These are phyloP conservation scores for Trichosporon sp. DNA, from an alignment of 1,284 basidiomycete genomes.

Conservation along the genomic window DNA sequence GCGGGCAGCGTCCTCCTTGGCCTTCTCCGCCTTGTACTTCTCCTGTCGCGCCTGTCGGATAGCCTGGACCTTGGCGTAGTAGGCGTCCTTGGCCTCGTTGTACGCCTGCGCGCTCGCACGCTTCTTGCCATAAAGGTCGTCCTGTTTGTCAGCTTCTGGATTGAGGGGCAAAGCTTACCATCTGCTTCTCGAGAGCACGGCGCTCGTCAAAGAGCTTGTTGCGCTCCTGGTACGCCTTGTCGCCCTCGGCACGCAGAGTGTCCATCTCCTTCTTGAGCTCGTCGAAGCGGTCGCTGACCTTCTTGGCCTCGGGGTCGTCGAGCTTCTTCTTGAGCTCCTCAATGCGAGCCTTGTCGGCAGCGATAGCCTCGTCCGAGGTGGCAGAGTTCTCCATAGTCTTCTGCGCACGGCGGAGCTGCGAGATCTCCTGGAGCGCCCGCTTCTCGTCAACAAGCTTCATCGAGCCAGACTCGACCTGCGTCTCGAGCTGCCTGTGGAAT, in stretches of 20 bases:
- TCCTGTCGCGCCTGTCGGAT: slow-evolving; percentile 73
- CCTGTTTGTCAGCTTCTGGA: slow-evolving; percentile 41
- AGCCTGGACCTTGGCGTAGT: slow-evolving; percentile 73
- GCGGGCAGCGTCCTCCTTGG: slow-evolving; percentile 74
- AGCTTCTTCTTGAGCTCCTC: slow-evolving; percentile 80
- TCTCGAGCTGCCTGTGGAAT: slow-evolving; percentile 55
- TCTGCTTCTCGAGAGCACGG: slow-evolving; percentile 62
- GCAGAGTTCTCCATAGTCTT: slow-evolving; percentile 74
- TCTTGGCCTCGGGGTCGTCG: slow-evolving; percentile 86
- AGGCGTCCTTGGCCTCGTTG: slow-evolving; percentile 74
- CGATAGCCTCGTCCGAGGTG: slow-evolving; percentile 76
- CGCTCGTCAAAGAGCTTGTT: slow-evolving; percentile 85
- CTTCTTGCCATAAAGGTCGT: slow-evolving; percentile 69
- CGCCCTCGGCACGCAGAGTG: slow-evolving; percentile 74
- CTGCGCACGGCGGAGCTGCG: slow-evolving; percentile 62
- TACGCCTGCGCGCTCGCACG: slow-evolving; percentile 65
- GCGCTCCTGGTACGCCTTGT: slow-evolving; percentile 76
- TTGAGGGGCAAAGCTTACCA: slow-evolving; percentile 42
- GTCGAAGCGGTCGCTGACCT: slow-evolving; percentile 74
- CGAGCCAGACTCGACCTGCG: slow-evolving; percentile 82
- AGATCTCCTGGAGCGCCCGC: slow-evolving; percentile 84
- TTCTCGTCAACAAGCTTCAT: slow-evolving; percentile 97
- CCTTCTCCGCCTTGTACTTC: slow-evolving; percentile 69
- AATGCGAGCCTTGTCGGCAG: slow-evolving; percentile 65
- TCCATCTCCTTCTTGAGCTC: slow-evolving; percentile 81